Percentiles rank a stretch among this genome's conserved stretches.
Evolutionary conservation across 2,329 filamentous ascomycete genomes (phyloP).

Genomic region (Colletotrichum sp.): DNA sequence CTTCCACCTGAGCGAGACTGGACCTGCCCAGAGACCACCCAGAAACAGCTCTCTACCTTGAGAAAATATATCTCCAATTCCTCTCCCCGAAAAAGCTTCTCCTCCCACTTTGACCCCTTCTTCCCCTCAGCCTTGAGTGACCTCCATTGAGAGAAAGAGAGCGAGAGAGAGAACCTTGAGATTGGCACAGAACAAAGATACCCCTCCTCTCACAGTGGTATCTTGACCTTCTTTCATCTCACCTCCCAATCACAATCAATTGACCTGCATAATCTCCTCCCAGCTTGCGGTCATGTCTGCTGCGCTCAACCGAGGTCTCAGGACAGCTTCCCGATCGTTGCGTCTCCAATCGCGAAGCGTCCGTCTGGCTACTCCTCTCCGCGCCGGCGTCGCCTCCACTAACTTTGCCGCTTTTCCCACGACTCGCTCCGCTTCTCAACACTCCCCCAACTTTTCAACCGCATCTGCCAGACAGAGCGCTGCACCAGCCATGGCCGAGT

Average conservation of each 20-base stretch:
- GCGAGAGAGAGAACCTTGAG: background rate
- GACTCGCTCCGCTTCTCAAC: conserved; percentile 37
- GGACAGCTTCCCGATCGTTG: conserved; percentile 59
- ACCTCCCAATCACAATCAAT: conserved; percentile 13
- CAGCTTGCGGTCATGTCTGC: conserved; percentile 50
- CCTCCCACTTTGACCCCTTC: background rate
- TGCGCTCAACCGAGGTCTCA: conserved; percentile 55
- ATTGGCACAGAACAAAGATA: background rate
- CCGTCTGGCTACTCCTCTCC: conserved; percentile 39
- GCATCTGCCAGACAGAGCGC: conserved; percentile 51
- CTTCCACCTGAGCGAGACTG: conserved; percentile 11
- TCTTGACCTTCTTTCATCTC: background rate
- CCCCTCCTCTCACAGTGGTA: background rate
- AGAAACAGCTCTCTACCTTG: background rate
- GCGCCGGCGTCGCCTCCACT: conserved; percentile 39
- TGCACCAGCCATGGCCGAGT: conserved; percentile 54
- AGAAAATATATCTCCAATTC: background rate
- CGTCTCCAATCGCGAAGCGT: conserved; percentile 48
- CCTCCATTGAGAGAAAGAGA: background rate
- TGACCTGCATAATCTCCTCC: background rate
- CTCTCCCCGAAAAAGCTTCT: background rate
- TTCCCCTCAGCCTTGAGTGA: background rate
- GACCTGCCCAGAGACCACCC: background rate
- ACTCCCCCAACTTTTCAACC: conserved; percentile 54
- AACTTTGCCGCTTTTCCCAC: conserved; percentile 32